Conservation (phyloP, 352 stramenopile species). For the Pythium pectinolyticum region DNA sequence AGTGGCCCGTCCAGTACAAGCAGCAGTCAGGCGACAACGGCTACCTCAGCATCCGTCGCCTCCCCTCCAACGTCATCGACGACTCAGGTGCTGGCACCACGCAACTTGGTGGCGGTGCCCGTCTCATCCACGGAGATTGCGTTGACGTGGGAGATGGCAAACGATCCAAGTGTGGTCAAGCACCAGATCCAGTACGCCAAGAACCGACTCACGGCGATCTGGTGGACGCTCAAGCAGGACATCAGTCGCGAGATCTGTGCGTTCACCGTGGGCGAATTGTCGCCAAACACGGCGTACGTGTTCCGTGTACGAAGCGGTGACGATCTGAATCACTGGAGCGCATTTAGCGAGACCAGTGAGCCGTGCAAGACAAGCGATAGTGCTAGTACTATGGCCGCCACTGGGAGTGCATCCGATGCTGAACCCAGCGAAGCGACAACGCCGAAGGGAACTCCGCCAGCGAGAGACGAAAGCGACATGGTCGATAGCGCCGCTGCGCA, state of each 20-base stretch:
- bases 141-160: slow-evolving; percentile 72
- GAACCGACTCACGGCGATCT: slow-evolving; percentile 76
- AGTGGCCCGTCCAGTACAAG: not conserved
- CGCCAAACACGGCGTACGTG: slow-evolving; percentile 61
- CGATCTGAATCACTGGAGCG: slow-evolving; percentile 57
- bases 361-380: slow-evolving; percentile 50
- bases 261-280: slow-evolving; percentile 55
- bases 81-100: slow-evolving; percentile 38
- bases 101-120: slow-evolving; percentile 54
- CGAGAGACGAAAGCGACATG: slow-evolving; percentile 26
- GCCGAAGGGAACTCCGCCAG: slow-evolving; percentile 6
- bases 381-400: not conserved
- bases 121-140: slow-evolving; percentile 60
- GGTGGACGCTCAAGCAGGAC: slow-evolving; percentile 76
- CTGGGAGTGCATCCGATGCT: not conserved
- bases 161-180: slow-evolving; percentile 53
- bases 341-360: slow-evolving; percentile 71
- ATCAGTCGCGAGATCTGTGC: slow-evolving; percentile 54
- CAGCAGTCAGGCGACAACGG: not conserved
- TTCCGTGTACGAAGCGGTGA: slow-evolving; percentile 68
- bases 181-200: slow-evolving; percentile 86
- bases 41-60: not conserved
- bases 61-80: not conserved
- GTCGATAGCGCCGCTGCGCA: slow-evolving; percentile 17
- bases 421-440: slow-evolving; percentile 8